Conservation (phyloP, 352 stramenopile species). For the Globisporangium spiculum region DNA sequence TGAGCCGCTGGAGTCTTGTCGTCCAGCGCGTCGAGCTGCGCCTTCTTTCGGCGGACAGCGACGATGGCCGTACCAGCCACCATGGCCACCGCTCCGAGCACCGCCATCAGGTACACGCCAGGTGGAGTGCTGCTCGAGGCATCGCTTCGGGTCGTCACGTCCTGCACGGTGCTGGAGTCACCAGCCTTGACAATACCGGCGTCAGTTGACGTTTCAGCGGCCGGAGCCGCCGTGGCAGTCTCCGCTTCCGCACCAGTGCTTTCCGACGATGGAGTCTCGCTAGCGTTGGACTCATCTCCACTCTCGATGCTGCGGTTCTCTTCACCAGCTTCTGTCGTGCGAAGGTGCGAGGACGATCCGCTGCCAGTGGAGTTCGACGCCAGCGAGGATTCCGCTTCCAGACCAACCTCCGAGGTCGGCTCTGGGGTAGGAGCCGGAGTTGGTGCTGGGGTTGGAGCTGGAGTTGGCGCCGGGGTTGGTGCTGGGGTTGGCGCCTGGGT, state of each 20-base stretch:
- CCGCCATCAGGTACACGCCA: conserved; percentile 20
- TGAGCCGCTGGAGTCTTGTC: conserved; percentile 42
- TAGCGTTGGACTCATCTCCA: conserved; percentile 10
- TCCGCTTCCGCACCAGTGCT: conserved; percentile 6
- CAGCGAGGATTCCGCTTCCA: conserved; percentile 4
- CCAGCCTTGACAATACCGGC: neutral
- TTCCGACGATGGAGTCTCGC: conserved; percentile 12
- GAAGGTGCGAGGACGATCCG: conserved; percentile 8
- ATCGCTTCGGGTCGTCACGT: conserved; percentile 10
- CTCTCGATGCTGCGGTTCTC: conserved; percentile 17
- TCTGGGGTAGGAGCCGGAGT: conserved; percentile 15
- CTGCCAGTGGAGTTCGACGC: neutral
- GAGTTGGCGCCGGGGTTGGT: conserved; percentile 8
- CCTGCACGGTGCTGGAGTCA: conserved; percentile 5
- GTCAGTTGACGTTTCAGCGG: neutral
- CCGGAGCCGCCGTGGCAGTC: neutral
- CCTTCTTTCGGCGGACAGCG: conserved; percentile 54
- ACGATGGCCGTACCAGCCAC: conserved; percentile 40
- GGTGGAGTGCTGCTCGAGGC: conserved; percentile 7
- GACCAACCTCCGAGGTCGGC: conserved; percentile 13
- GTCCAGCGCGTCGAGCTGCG: conserved; percentile 52
- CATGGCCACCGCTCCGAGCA: conserved; percentile 18
- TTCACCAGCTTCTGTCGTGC: conserved; percentile 3
- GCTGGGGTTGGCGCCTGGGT: conserved; percentile 6
- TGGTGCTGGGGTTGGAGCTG: conserved; percentile 14